Evolutionary conservation across 1,139 yeast genomes (phyloP), one percentile per base, ranked within the genome.

Genomic region (Sugiyamaella pinicola): DNA sequence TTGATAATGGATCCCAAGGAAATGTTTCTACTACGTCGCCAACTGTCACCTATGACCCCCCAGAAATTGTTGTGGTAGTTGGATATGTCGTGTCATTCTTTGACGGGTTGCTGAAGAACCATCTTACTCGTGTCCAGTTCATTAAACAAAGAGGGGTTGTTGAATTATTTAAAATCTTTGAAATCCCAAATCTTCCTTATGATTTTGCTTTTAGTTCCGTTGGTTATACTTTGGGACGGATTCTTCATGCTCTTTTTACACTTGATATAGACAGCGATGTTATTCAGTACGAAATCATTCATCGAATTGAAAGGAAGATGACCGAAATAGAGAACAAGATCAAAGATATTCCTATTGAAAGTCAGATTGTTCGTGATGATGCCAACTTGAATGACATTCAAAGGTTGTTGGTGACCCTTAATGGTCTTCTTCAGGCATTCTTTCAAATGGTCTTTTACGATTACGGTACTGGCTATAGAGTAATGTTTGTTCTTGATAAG

Each of bases 121-220:
- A 64, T 35, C 51, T 61, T 29, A 68, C 70, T 13, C 61, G 68
- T 31, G 64, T 61, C 18, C 70, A 69, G 51, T 68, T 71, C 40
- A 65, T 69, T 38, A 63, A 62, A 45, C 67, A 64, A 31, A 56
- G 59, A 9, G 74, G 74, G 3, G 61, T 69, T 15, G 52, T 45
- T 4, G 56, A 56, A 9, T 48, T 71, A 28, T 53, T 70, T 9
- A 51, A 55, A 8, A 56, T 69, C 22, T 67, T 67, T 52, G 58
- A 55, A 21, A 47, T 68, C 4, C 62, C 61, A 2, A 58, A 63
- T 39, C 56, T 72, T 26, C 73, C 74, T 1, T 70, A 68, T 49
- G 75, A 71, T 46, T 71, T 69, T 56, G 67, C 71, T 2, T 63
- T 59, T 42, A 61, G 69, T 7, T 55, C 60, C n/a, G 62, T 69